Conservation (phyloP, 2,329 filamentous ascomycete species). For the Penicillium sp. region DNA sequence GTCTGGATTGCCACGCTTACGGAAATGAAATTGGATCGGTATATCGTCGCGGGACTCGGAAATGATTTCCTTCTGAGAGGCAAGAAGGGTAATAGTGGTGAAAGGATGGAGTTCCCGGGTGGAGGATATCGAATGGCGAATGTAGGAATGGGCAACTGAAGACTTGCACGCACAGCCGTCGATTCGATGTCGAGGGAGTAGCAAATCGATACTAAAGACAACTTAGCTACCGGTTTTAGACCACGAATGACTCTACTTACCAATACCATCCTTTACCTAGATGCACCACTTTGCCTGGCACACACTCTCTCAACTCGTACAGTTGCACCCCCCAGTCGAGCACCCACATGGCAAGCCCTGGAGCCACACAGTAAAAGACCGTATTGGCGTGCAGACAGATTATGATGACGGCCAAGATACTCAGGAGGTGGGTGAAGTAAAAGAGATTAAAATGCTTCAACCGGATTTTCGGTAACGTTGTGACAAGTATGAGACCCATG, state of each 20-base stretch:
- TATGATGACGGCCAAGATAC: not conserved
- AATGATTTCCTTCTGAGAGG: not conserved
- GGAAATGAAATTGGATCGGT: not conserved
- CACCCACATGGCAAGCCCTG: not conserved
- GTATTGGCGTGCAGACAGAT: not conserved
- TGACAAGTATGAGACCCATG: not conserved
- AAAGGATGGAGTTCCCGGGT: not conserved
- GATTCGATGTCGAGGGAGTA: constrained; percentile 4
- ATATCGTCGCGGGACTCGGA: not conserved
- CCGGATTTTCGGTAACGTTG: not conserved
- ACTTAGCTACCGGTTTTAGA: not conserved
- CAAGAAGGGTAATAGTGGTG: not conserved
- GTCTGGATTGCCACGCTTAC: not conserved
- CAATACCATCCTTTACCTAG: not conserved
- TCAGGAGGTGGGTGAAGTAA: not conserved
- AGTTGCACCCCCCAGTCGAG: not conserved
- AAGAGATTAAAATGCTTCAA: not conserved
- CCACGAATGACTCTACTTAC: not conserved
- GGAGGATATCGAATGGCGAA: constrained; percentile 7
- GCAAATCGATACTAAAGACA: constrained; percentile 1
- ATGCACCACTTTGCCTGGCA: not conserved
- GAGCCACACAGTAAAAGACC: not conserved
- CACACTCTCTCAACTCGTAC: not conserved
- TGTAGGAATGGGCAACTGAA: constrained; percentile 4
- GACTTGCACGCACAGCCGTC: constrained; percentile 6